A percentile compares a stretch with the other conserved stretches of the same genome.
phyloP scores from a whole-genome alignment of 2,329 filamentous ascomycete species.

The Diaporthe capsici region DNA sequence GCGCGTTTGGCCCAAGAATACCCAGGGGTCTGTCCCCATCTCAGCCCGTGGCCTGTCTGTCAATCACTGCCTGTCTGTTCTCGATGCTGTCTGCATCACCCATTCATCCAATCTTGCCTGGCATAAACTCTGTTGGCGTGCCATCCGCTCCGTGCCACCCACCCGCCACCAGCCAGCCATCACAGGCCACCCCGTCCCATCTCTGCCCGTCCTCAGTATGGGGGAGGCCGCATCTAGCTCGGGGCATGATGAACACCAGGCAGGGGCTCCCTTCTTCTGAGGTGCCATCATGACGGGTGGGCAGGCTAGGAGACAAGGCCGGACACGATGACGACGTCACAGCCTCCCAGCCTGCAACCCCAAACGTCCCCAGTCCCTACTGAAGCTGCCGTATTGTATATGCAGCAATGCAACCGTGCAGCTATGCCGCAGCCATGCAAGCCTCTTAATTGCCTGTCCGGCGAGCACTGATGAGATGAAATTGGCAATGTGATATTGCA shows the following conservation, averaged over 20 bases:
- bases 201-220: neutral
- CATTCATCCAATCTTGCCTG: conserved; percentile 24
- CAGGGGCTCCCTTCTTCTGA: conserved; percentile 10
- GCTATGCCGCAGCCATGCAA: neutral
- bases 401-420: conserved; percentile 15
- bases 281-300: conserved; percentile 9
- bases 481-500: neutral
- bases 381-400: neutral
- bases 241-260: conserved; percentile 7
- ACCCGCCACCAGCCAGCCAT: conserved; percentile 7
- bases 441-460: neutral
- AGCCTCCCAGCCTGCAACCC: conserved; percentile 9
- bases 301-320: conserved; percentile 24
- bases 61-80: neutral
- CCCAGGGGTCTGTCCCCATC: conserved; percentile 19
- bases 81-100: neutral
- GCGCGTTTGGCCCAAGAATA: conserved; percentile 1
- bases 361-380: neutral
- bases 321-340: conserved; percentile 29
- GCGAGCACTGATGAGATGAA: neutral
- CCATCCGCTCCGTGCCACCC: conserved; percentile 8
- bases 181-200: conserved; percentile 23
- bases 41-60: neutral
- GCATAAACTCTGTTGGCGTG: conserved; percentile 23
- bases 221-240: neutral